A percentile compares a stretch with the other conserved stretches of the same genome.
Evolutionary conservation across 805 yeast genomes (phyloP).

Genomic region (Lachancea kluyveri): DNA sequence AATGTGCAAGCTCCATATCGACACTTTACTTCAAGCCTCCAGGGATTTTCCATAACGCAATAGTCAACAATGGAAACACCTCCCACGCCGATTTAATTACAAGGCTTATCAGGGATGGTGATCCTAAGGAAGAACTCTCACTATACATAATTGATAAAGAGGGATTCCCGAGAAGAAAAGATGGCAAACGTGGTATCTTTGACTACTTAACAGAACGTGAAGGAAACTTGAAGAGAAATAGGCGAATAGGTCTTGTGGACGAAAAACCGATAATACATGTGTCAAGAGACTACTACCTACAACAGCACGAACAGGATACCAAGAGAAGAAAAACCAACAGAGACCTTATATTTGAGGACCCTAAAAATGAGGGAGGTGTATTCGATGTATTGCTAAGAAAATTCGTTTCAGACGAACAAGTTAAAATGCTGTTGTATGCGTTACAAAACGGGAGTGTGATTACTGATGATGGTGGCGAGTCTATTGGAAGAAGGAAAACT

Average conservation of each 20-base stretch:
- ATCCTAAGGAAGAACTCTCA: slow-evolving; percentile 40
- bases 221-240: slow-evolving; percentile 26
- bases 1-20: slow-evolving; percentile 36
- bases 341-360: slow-evolving; percentile 20
- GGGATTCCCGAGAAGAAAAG: slow-evolving; percentile 41
- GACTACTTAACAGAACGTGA: slow-evolving; percentile 31
- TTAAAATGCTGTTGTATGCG: slow-evolving; percentile 35
- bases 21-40: slow-evolving; percentile 46
- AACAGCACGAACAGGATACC: slow-evolving; percentile 21
- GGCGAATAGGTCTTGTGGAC: slow-evolving; percentile 30
- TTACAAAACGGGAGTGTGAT: slow-evolving; percentile 37
- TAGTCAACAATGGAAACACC: slow-evolving; percentile 31
- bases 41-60: slow-evolving; percentile 62
- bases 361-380: slow-evolving; percentile 16
- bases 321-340: slow-evolving; percentile 16
- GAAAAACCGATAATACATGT: slow-evolving; percentile 24
- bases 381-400: slow-evolving; percentile 29
- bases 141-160: slow-evolving; percentile 39
- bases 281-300: slow-evolving; percentile 22
- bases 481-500: slow-evolving; percentile 25
- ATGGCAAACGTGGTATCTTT: slow-evolving; percentile 40
- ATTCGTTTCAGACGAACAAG: slow-evolving; percentile 29
- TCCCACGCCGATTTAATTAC: slow-evolving; percentile 35
- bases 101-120: slow-evolving; percentile 53
- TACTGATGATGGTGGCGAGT: slow-evolving; percentile 21